Percentiles rank a stretch among this genome's conserved stretches.
phyloP scores from a whole-genome alignment of 345 rosid species.

The Brassica nigra region DNA sequence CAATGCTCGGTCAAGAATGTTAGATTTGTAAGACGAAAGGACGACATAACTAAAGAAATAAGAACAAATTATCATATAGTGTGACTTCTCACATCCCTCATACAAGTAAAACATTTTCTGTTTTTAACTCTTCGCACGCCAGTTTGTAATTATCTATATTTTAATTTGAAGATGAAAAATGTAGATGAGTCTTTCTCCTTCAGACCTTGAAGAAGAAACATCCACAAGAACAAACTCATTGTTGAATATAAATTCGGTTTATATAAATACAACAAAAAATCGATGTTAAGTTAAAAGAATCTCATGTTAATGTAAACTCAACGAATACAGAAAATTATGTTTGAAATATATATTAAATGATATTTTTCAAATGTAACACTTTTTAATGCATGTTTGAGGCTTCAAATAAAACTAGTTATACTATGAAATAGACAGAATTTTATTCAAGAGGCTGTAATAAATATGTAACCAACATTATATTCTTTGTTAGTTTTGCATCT shows the following conservation, averaged over 20 bases:
- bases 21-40: neutral
- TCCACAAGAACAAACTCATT: slow-evolving; percentile 49
- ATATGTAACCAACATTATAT: no score
- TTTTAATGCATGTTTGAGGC: no score
- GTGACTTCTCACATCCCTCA: slow-evolving; percentile 32
- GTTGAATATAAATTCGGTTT: slow-evolving; percentile 36
- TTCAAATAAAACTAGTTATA: no score
- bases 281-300: no score
- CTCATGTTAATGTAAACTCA: neutral
- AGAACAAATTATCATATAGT: slow-evolving; percentile 14
- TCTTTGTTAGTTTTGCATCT: no score
- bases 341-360: no score
- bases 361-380: no score
- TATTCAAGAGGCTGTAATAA: no score
- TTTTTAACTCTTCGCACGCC: slow-evolving; percentile 42
- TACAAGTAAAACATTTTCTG: slow-evolving; percentile 44
- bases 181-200: slow-evolving; percentile 52
- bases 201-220: slow-evolving; percentile 61
- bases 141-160: slow-evolving; percentile 28
- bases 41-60: neutral
- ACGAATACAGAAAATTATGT: no score
- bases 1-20: slow-evolving; percentile 24
- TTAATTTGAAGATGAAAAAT: slow-evolving; percentile 57
- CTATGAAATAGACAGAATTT: no score
- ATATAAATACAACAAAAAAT: no score